Conservation (phyloP, 768 basidiomycete genomes). For the Suillus clintonianus region DNA sequence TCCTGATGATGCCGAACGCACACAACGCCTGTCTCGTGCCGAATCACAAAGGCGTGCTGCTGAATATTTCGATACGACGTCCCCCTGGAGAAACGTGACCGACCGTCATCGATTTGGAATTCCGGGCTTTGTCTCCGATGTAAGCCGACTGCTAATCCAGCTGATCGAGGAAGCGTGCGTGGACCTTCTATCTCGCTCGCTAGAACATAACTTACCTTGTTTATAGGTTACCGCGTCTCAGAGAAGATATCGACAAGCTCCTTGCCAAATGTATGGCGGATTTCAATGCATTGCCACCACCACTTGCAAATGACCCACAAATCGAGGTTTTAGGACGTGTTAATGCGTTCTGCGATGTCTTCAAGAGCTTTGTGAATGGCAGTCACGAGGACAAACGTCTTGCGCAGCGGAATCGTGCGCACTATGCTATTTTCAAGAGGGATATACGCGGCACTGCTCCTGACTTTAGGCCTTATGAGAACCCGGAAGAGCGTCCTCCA, state of each 20-base stretch:
- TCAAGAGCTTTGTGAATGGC: constrained; percentile 33
- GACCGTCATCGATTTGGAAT: constrained; percentile 37
- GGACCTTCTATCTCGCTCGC: not conserved
- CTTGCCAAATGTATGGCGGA: constrained; percentile 29
- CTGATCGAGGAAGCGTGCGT: constrained; percentile 35
- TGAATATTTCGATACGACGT: constrained; percentile 34
- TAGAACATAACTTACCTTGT: not conserved
- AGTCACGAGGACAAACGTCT: constrained; percentile 22
- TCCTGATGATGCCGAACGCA: constrained; percentile 39
- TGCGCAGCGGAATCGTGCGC: constrained; percentile 32
- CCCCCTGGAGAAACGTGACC: constrained; percentile 37
- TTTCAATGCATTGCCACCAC: constrained; percentile 29
- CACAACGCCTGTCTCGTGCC: constrained; percentile 26
- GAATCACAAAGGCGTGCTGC: constrained; percentile 38
- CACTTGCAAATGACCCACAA: constrained; percentile 35
- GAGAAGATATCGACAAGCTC: constrained; percentile 21
- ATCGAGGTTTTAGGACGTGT: constrained; percentile 38
- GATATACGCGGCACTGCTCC: constrained; percentile 37
- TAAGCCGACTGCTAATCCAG: constrained; percentile 38
- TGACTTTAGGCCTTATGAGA: constrained; percentile 32
- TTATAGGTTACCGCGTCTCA: constrained; percentile 32
- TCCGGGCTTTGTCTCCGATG: constrained; percentile 31
- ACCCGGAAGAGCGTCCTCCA: not conserved
- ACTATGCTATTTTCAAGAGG: constrained; percentile 30
- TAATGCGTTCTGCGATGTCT: constrained; percentile 32